Base-by-base conservation (phyloP, 139 green algal genomes). In the Nannochloris sp. region DNA sequence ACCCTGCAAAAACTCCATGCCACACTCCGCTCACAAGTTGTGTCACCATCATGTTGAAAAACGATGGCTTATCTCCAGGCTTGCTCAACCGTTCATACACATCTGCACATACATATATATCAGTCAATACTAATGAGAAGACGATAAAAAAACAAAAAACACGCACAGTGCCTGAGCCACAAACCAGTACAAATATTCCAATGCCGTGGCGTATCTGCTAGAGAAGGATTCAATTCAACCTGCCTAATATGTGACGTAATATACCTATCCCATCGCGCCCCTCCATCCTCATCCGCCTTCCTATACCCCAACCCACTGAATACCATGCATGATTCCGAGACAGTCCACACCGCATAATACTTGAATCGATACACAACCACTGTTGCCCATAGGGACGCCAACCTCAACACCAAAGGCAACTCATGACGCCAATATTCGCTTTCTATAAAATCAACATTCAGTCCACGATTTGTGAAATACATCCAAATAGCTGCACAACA, bases 61-160 rank as follows among this genome's bases (percentile, higher is more conserved):
- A 89, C 46, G 70, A 73, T 16, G 87, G 74, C 25, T 67, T 74
- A 14, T 55, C 34, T 43, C 78, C 76, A 8, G 57, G 69, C 10
- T 81, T 72, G 1, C 79, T 85, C 21, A 92, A 50, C 2, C 88
- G 76, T 58, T 95, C 88, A 60, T 95, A 95, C 60, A 95, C 88
- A 54, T 95, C 46, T 53, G 15, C 34, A 40, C 46, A 21, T 25
- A 24, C 24, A 25, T 25, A 25, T 27, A 27, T 27, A 27, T 27
- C 27, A 29, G 27, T 29, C 21, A 31, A 27, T 4, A 27, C n/a
- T n/a, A n/a, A n/a, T n/a, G n/a, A n/a, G n/a, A n/a, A n/a, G n/a
- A n/a, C n/a, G n/a, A n/a, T n/a, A n/a, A 27, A 44, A 61, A 16
- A 21, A 44, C 0, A 61, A 34, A 64, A 61, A 59, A 79, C 74